Conservation (phyloP, 2,329 filamentous ascomycete genomes). For the Fusarium phyllophilum region DNA sequence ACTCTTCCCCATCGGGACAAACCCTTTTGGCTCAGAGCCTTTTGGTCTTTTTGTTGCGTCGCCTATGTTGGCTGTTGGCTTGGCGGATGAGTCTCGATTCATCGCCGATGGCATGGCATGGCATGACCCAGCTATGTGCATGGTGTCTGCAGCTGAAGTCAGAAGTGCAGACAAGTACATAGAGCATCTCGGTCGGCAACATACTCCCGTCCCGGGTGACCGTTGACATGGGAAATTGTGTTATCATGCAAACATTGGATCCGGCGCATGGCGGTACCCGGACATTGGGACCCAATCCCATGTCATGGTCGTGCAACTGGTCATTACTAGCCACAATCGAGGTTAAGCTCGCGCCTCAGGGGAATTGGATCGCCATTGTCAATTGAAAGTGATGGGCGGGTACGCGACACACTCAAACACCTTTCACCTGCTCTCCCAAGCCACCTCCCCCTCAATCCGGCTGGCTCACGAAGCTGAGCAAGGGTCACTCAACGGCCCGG, state of each 20-base stretch:
- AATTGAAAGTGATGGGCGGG: constrained; percentile 22
- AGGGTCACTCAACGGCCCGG: constrained; percentile 39
- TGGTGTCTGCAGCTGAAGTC: background rate
- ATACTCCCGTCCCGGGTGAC: constrained; percentile 13
- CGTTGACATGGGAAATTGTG: constrained; percentile 10
- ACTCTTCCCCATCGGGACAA: constrained; percentile 1
- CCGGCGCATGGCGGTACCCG: constrained; percentile 7
- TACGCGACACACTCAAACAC: constrained; percentile 7
- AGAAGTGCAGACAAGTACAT: background rate
- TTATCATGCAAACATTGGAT: constrained; percentile 12
- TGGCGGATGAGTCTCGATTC: constrained; percentile 28
- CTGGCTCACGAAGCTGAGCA: constrained; percentile 38
- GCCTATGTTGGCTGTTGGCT: constrained; percentile 12
- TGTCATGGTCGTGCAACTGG: constrained; percentile 25
- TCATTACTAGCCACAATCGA: constrained; percentile 41
- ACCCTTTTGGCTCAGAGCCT: background rate
- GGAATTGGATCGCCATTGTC: constrained; percentile 2
- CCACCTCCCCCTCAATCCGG: constrained; percentile 18
- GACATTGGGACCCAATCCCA: background rate
- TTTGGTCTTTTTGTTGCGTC: background rate
- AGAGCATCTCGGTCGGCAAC: constrained; percentile 16
- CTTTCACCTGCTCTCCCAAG: background rate
- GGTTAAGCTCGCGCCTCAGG: constrained; percentile 35
- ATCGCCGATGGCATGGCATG: constrained; percentile 33
- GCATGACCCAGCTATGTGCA: constrained; percentile 5